Conservation (phyloP, 1,284 basidiomycete species). For the Irpex sp. region DNA sequence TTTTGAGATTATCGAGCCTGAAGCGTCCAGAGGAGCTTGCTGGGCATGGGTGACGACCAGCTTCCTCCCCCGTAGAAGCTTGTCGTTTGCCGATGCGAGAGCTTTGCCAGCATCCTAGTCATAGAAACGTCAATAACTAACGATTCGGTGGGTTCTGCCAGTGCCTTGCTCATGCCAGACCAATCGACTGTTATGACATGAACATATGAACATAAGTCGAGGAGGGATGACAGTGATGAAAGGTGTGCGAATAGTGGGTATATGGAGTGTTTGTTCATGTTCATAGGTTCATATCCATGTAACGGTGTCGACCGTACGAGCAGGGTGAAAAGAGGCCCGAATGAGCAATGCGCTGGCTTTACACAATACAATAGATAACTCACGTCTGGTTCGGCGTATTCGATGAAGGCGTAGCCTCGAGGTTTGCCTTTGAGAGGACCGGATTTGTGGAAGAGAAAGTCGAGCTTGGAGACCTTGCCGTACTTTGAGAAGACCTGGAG, state of each 20-base stretch:
- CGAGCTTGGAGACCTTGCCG: conserved; percentile 89
- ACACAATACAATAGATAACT: conserved; percentile 34
- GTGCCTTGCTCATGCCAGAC: not conserved
- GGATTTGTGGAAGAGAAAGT: conserved; percentile 93
- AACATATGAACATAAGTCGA: not conserved
- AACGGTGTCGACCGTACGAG: not conserved
- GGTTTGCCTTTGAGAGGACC: conserved; percentile 90
- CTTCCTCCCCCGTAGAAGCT: conserved; percentile 81
- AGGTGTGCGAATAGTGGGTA: not conserved
- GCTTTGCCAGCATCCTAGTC: conserved; percentile 84
- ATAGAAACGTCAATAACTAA: conserved; percentile 14
- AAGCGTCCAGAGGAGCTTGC: conserved; percentile 58
- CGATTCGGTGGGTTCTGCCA: conserved; percentile 5
- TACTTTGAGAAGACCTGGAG: conserved; percentile 89
- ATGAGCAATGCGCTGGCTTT: conserved; percentile 37
- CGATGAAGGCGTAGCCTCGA: conserved; percentile 92
- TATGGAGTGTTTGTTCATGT: conserved; percentile 3
- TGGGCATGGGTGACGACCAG: conserved; percentile 88
- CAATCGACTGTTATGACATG: not conserved
- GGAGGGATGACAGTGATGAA: not conserved
- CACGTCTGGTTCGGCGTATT: conserved; percentile 79
- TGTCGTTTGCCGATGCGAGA: conserved; percentile 72
- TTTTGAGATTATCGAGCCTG: conserved; percentile 18
- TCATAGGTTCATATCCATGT: not conserved
- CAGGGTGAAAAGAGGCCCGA: conserved; percentile 37